A percentile compares a stretch with the other conserved stretches of the same genome.
Conservation (phyloP, 2,329 filamentous ascomycete genomes). For the Ophiocordyceps robertsii region DNA sequence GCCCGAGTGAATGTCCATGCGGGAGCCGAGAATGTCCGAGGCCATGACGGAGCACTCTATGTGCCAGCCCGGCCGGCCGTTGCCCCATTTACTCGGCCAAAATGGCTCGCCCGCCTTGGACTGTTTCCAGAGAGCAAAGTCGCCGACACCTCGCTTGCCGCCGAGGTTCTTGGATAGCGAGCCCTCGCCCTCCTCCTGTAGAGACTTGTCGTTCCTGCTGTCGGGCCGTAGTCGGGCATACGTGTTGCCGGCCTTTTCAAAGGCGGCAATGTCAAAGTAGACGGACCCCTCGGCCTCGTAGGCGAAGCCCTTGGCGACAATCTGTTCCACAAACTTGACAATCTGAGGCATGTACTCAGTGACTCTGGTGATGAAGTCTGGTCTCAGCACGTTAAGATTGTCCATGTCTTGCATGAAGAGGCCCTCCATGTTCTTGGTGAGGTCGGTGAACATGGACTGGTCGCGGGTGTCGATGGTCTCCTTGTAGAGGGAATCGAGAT, state of each 20-base stretch:
- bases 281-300: constrained; percentile 77
- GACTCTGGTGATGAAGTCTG: constrained; percentile 76
- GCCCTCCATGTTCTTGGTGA: constrained; percentile 77
- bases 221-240: constrained; percentile 81
- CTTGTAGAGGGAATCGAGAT: constrained; percentile 60
- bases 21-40: constrained; percentile 67
- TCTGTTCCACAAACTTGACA: constrained; percentile 67
- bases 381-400: constrained; percentile 69
- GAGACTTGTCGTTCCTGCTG: constrained; percentile 67
- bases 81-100: constrained; percentile 81
- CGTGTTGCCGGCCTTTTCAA: constrained; percentile 70
- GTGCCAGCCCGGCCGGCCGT: constrained; percentile 85
- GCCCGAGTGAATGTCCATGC: constrained; percentile 87
- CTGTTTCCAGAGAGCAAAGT: constrained; percentile 91
- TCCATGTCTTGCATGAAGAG: constrained; percentile 83
- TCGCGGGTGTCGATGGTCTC: constrained; percentile 47
- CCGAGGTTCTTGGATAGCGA: constrained; percentile 50
- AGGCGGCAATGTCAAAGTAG: constrained; percentile 83
- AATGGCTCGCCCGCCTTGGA: constrained; percentile 84
- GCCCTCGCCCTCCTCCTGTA: constrained; percentile 84
- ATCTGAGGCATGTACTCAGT: constrained; percentile 87
- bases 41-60: constrained; percentile 97
- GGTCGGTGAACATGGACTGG: constrained; percentile 67
- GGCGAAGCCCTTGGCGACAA: constrained; percentile 75
- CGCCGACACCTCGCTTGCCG: constrained; percentile 61